These are phyloP conservation scores for Uronychia setigera DNA, from an alignment of 73 alveolate species.

Conservation along the genomic window DNA sequence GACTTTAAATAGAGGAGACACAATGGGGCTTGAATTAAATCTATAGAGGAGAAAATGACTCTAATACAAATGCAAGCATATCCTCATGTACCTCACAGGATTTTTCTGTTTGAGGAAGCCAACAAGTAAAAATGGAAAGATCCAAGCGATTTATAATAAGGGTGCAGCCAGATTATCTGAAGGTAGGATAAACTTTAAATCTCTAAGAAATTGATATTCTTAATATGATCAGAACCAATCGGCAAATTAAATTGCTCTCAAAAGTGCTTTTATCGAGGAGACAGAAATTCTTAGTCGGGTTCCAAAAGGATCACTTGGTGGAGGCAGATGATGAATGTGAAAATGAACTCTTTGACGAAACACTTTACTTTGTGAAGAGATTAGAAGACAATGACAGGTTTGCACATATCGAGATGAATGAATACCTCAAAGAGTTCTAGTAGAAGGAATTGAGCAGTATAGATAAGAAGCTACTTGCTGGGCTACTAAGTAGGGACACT, in stretches of 20 bases:
- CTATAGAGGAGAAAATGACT: background rate
- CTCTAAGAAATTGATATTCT: background rate
- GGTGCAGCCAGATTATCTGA: background rate
- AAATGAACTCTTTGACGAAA: background rate
- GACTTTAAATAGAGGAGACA: background rate
- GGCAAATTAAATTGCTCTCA: background rate
- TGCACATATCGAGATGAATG: background rate
- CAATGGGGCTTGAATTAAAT: background rate
- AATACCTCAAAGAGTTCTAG: background rate
- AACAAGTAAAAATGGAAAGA: background rate
- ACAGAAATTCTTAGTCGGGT: background rate
- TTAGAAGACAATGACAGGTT: background rate
- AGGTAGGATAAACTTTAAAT: background rate
- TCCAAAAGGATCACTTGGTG: background rate
- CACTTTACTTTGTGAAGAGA: background rate
- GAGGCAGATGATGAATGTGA: background rate
- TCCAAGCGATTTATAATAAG: background rate
- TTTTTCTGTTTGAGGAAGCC: background rate
- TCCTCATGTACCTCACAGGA: background rate
- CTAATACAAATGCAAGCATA: background rate
- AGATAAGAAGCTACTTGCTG: background rate
- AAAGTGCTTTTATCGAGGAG: background rate
- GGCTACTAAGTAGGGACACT: background rate
- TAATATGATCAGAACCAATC: background rate
- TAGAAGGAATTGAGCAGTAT: background rate